Evolutionary conservation across 306 rosid species (phyloP).

Genomic region (Comarum palustre): DNA sequence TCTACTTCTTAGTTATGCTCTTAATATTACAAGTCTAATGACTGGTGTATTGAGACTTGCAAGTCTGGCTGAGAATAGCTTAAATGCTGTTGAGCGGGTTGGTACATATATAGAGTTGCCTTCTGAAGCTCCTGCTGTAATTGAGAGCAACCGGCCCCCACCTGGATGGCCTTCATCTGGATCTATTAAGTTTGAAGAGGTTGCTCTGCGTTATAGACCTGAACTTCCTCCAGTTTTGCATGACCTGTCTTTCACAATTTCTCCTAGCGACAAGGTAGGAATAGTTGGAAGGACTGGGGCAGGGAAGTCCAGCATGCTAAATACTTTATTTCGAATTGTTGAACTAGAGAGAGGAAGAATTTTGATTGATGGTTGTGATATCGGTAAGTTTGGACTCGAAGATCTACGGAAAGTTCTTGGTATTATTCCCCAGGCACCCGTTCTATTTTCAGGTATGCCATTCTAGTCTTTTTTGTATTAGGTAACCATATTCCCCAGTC

Average conservation of each 20-base stretch:
- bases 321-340: slow-evolving; percentile 46
- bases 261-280: slow-evolving; percentile 48
- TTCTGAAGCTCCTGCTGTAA: slow-evolving; percentile 47
- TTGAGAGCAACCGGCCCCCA: slow-evolving; percentile 46
- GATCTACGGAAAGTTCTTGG: slow-evolving; percentile 50
- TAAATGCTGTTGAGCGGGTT: slow-evolving; percentile 70
- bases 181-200: slow-evolving; percentile 39
- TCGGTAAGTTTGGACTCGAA: slow-evolving; percentile 38
- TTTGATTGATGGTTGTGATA: slow-evolving; percentile 43
- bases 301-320: slow-evolving; percentile 50
- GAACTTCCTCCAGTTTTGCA: slow-evolving; percentile 50
- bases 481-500: background rate
- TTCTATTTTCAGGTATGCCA: slow-evolving; percentile 44
- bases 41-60: slow-evolving; percentile 81
- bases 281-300: slow-evolving; percentile 56
- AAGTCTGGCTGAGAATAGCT: slow-evolving; percentile 51
- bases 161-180: slow-evolving; percentile 52
- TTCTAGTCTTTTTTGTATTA: background rate
- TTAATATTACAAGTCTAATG: slow-evolving; percentile 73
- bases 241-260: slow-evolving; percentile 38
- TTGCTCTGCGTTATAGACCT: slow-evolving; percentile 46
- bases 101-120: slow-evolving; percentile 82
- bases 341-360: slow-evolving; percentile 49
- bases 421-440: slow-evolving; percentile 49
- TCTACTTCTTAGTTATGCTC: slow-evolving; percentile 69